Base-by-base conservation (phyloP, 441 rosid species). In the Brassica balearica region DNA sequence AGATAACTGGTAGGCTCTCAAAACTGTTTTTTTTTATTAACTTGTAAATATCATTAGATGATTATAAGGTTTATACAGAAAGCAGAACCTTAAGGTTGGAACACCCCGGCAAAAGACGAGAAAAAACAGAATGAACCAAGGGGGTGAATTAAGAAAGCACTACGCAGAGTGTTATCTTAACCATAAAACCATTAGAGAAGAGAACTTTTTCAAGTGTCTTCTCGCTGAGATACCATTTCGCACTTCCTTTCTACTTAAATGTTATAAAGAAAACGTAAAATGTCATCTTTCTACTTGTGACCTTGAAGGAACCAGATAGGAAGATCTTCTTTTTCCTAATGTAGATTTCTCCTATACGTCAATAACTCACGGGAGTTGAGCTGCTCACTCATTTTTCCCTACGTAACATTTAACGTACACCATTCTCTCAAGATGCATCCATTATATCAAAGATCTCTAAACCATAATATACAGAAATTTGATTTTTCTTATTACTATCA, bases 311-410 rank as follows among this genome's bases (percentile, higher is more conserved):
- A 19, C 61, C 25, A 56, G 61, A 56, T 56, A 8, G 25, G 61
- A 56, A 56, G 61, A 58, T 23, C 64, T 22, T 23, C 7, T 36
- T 7, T 67, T 6, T 22, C 10, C 27, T 17, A 23, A 69, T 4
- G 32, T 56, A 8, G 32, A 9, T 41, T 17, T 72, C 9, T 22
- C 70, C 6, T 63, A 2, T 27, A 73, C 71, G 25, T 32, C 70
- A 66, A 56, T 10, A 38, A 75, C 46, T 43, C 73, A 75, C 59
- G 48, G 46, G 5, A 75, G 19, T 68, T 3, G 55, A 55, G 72
- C 71, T 22, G 66, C 46, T 22, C 25, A 74, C 17, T 36, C 65
- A 5, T 36, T 56, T 36, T 53, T 9, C 27, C 5, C 20, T 32
- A 65, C 38, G 71, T 61, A 4, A 75, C 64, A 20, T 32, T 1